Evolutionary conservation across 192 early-diverging fungal genomes (phyloP).

Genomic region (Coemansia sp.): DNA sequence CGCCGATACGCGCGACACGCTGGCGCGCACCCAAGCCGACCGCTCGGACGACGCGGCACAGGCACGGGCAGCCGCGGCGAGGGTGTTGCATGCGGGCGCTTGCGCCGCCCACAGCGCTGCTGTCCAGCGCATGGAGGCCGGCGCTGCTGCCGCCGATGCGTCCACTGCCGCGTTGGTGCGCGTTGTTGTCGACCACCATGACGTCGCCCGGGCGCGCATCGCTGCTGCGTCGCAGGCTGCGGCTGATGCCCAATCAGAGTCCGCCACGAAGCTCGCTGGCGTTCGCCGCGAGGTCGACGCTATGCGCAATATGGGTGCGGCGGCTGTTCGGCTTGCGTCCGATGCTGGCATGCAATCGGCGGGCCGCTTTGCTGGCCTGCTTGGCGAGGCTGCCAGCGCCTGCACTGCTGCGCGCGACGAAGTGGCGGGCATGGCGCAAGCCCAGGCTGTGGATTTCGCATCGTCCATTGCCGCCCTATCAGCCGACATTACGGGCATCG

Average conservation of each 20-base stretch:
- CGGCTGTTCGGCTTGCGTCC: background rate
- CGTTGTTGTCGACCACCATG: no score
- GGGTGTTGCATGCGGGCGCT: background rate
- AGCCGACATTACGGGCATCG: conserved; percentile 1
- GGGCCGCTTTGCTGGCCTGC: background rate
- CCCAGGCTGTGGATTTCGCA: conserved; percentile 7
- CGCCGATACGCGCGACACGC: background rate
- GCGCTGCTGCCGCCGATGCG: background rate
- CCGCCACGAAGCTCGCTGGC: background rate
- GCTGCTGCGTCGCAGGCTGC: background rate
- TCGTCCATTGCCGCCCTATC: conserved; percentile 11
- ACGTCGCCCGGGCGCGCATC: background rate
- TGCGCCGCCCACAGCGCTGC: background rate
- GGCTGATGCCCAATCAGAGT: background rate
- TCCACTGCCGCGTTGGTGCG: background rate
- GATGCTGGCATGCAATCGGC: background rate
- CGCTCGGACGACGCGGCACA: background rate
- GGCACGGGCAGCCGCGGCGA: background rate
- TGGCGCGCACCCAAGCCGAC: background rate
- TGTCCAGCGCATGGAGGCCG: background rate
- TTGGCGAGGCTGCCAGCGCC: background rate
- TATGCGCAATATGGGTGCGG: background rate
- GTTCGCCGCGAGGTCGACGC: background rate
- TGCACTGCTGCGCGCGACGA: conserved; percentile 9
- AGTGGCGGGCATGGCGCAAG: conserved; percentile 6